Evolutionary conservation across 1,284 basidiomycete species (phyloP).

Genomic region (Irpex lacteus): DNA sequence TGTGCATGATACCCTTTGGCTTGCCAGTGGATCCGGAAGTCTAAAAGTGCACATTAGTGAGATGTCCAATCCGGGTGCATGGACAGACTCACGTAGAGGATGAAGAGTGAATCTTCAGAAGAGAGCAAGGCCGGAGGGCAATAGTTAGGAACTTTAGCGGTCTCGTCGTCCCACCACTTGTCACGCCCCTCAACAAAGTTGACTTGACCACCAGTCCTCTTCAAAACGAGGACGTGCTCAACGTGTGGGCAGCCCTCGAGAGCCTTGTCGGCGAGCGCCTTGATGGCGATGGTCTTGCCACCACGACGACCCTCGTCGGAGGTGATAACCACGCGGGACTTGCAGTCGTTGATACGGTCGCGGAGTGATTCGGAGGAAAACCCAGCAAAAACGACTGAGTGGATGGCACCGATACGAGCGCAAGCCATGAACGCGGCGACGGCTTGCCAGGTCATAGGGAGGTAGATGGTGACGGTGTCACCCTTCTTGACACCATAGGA

Average conservation of each 20-base stretch:
- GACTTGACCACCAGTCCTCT: constrained; percentile 84
- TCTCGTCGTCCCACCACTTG: constrained; percentile 96
- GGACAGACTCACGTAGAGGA: constrained; percentile 77
- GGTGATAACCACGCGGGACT: constrained; percentile 88
- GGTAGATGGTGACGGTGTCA: constrained; percentile 90
- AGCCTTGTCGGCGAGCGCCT: constrained; percentile 92
- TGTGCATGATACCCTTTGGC: constrained; percentile 96
- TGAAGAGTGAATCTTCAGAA: constrained; percentile 94
- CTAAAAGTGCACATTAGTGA: constrained; percentile 40
- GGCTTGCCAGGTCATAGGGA: constrained; percentile 92
- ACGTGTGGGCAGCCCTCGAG: constrained; percentile 83
- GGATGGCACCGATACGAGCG: constrained; percentile 93
- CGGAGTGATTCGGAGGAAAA: constrained; percentile 96
- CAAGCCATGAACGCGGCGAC: constrained; percentile 95
- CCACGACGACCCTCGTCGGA: constrained; percentile 94
- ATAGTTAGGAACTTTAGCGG: constrained; percentile 78
- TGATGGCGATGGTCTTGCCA: constrained; percentile 94
- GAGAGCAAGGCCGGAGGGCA: constrained; percentile 87
- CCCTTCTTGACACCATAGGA: constrained; percentile 87
- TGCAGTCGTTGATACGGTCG: constrained; percentile 90
- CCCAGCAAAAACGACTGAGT: constrained; percentile 97
- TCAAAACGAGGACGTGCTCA: constrained; percentile 88
- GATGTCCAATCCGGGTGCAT: constrained; percentile 15
- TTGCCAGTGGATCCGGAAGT: constrained; percentile 95
- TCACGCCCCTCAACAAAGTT: constrained; percentile 87